Conservation (phyloP, 169 alveolate genomes). For the Eimeria praecox region DNA sequence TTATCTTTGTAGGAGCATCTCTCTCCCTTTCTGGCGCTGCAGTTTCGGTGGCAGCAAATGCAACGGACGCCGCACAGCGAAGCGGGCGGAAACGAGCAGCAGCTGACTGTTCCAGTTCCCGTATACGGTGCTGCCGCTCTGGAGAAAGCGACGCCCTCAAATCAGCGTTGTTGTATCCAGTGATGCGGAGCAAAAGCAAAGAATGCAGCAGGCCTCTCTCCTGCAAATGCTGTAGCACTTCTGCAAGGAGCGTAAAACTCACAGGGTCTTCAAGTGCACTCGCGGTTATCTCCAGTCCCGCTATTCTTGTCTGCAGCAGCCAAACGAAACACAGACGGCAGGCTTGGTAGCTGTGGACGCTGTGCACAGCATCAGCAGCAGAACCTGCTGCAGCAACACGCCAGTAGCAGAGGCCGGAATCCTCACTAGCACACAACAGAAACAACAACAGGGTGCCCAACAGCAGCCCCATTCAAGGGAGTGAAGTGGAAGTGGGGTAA, state of each 20-base stretch:
- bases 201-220: conserved; percentile 44
- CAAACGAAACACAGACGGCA: not conserved
- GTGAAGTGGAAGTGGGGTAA: not conserved
- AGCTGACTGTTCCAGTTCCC: conserved; percentile 27
- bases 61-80: not conserved
- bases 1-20: not conserved
- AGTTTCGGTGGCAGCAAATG: conserved; percentile 31
- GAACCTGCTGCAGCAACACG: not conserved
- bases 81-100: not conserved
- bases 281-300: conserved; percentile 48
- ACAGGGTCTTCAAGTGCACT: conserved; percentile 28
- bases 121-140: conserved; percentile 51
- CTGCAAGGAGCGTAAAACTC: conserved; percentile 42
- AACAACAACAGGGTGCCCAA: not conserved
- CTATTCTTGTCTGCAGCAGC: conserved; percentile 45
- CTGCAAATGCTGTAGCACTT: conserved; percentile 49
- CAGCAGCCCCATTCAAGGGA: not conserved
- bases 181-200: conserved; percentile 55
- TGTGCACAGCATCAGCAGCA: not conserved
- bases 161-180: conserved; percentile 62
- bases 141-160: conserved; percentile 32
- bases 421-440: not conserved
- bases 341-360: not conserved
- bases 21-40: not conserved
- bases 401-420: not conserved